These are phyloP conservation scores for Trametes maxima DNA, from an alignment of 768 basidiomycete species.

Conservation along the genomic window DNA sequence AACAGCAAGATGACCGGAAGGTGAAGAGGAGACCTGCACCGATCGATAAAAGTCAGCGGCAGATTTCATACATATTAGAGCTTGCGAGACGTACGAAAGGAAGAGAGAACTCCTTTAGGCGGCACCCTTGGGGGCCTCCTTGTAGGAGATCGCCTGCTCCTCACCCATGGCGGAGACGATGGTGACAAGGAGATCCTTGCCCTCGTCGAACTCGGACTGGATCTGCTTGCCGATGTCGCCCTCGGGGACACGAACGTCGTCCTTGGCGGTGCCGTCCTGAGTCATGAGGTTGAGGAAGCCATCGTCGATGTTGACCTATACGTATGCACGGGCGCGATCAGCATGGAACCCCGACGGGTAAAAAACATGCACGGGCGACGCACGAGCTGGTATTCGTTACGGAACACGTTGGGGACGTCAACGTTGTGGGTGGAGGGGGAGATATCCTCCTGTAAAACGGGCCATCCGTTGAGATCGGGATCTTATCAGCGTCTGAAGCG, in stretches of 20 bases:
- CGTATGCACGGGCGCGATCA: conserved; percentile 1
- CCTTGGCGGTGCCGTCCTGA: conserved; percentile 77
- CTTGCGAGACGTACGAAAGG: conserved; percentile 7
- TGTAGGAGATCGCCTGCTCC: conserved; percentile 87
- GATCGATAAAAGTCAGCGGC: background rate
- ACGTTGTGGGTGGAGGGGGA: conserved; percentile 99
- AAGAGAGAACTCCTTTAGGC: conserved; percentile 21
- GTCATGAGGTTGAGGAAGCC: conserved; percentile 95
- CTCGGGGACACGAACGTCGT: conserved; percentile 95
- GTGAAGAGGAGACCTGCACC: conserved; percentile 12
- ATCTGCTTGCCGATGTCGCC: conserved; percentile 78
- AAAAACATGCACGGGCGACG: conserved; percentile 27
- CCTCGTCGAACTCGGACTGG: conserved; percentile 68
- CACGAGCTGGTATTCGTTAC: conserved; percentile 91
- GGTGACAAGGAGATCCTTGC: conserved; percentile 87
- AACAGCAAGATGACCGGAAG: conserved; percentile 27
- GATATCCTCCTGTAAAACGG: conserved; percentile 76
- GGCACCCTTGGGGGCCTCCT: conserved; percentile 81
- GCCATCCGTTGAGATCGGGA: conserved; percentile 1
- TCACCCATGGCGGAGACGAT: conserved; percentile 90
- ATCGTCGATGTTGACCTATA: conserved; percentile 86
- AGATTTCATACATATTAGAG: background rate
- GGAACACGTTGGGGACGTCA: conserved; percentile 94
- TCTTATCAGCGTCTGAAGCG: conserved; percentile 17
- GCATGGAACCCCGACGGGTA: background rate